Evolutionary conservation across 805 yeast species (phyloP), one percentile per base, ranked within the genome.

Genomic region (Scheffersomyces stipitis): DNA sequence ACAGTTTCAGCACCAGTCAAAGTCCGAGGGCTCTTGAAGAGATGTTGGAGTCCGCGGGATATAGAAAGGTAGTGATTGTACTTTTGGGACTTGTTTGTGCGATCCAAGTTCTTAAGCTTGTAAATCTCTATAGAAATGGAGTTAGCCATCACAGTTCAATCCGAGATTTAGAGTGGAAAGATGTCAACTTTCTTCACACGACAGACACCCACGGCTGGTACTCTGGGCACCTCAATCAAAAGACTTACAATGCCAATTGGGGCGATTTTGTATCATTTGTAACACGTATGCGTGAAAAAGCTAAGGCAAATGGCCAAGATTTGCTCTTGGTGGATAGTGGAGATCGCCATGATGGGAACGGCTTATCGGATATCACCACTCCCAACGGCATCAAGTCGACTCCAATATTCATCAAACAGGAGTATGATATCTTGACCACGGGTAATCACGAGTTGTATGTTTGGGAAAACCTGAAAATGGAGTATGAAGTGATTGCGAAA

Each of bases 141-240:
- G n/a, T n/a, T n/a, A n/a, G n/a, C n/a, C 10, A 20, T 10, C 24
- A 20, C 10, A 10, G 58, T 53, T 26, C 40, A 27, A 62, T 40
- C 12, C 22, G 93, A 34, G 75, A 76, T n/a, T 51, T 89, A 20
- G 52, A 60, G 8, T 72, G 89, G 75, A 89, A 90, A 0, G 77
- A 81, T 38, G 39, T 93, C 31, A 91, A 93, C 63, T 86, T 93
- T 49, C 52, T 91, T 17, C 98, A 91, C 53, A 90, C 98, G 1
- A 93, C 99, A 0, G 99, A 93, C 52, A 91, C 97, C 2, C 99
- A 93, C 59, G 97, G 93, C 1, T 93, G 99, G 99, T 78, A 84
- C 45, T 81, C 91, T 4, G 97, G 97, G 0, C 99, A 91, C 64
- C 50, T 78, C 27, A 80, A 81, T 46, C 97, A 90, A 58, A 70